Conservation (phyloP, 176 grass and related monocot genomes). For the Areca catechu region DNA sequence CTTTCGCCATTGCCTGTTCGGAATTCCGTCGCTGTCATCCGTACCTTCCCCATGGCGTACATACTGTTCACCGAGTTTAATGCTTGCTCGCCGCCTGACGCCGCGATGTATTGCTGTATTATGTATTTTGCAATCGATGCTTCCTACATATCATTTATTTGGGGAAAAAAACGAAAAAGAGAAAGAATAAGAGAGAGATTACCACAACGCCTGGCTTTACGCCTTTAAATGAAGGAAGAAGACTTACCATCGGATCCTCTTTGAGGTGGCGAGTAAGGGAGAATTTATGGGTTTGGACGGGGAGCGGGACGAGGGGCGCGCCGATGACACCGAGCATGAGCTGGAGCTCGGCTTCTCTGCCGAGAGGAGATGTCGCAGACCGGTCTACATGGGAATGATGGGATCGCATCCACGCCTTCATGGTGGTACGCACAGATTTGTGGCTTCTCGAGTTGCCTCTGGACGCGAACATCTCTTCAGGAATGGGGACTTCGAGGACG, state of each 20-base stretch:
- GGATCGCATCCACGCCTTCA: slow-evolving; percentile 1
- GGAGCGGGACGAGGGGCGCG: slow-evolving; percentile 10
- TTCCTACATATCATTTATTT: background rate
- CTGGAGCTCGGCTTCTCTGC: background rate
- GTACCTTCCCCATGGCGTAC: slow-evolving; percentile 23
- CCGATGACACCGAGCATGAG: slow-evolving; percentile 17
- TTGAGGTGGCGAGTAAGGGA: background rate
- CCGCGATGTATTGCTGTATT: slow-evolving; percentile 21
- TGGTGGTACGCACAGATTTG: background rate
- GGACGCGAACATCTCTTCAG: slow-evolving; percentile 13
- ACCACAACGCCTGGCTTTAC: too few relatives aligned
- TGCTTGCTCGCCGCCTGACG: slow-evolving; percentile 11
- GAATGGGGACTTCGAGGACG: slow-evolving; percentile 23
- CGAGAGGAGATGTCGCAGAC: background rate
- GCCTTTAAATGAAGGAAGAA: background rate
- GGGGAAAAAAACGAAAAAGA: too few relatives aligned
- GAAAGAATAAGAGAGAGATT: too few relatives aligned
- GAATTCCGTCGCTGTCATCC: slow-evolving; percentile 9
- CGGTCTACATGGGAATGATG: background rate
- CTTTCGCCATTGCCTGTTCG: background rate
- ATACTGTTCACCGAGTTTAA: slow-evolving; percentile 6
- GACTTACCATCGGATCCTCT: slow-evolving; percentile 5
- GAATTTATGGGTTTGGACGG: background rate
- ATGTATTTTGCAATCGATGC: slow-evolving; percentile 20
- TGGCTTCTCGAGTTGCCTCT: background rate